These are phyloP conservation scores for Echeveria elegans DNA, from an alignment of 164 flowering plant species.

Conservation along the genomic window DNA sequence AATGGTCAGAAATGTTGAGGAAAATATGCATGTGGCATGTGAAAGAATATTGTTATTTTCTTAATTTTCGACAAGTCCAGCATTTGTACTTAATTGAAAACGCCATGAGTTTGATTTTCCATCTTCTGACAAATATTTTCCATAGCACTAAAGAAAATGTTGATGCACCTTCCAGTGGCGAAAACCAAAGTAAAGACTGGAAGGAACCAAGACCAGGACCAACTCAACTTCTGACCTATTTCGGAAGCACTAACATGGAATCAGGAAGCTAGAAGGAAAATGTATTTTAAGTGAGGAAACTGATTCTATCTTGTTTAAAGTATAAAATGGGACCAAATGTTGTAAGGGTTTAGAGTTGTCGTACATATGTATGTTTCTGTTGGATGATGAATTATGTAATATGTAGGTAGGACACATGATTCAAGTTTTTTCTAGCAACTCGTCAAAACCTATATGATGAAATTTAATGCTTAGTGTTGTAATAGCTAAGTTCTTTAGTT, in stretches of 20 bases:
- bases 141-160: not conserved
- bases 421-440: conserved; percentile 1
- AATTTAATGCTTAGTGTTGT: too few relatives aligned
- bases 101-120: not conserved
- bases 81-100: not conserved
- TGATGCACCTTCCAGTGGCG: not conserved
- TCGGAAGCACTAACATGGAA: not conserved
- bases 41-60: not conserved
- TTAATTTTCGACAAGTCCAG: not conserved
- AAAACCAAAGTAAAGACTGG: not conserved
- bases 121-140: not conserved
- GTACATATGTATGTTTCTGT: not conserved
- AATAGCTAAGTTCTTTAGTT: too few relatives aligned
- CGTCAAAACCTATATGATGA: not conserved
- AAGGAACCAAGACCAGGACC: not conserved
- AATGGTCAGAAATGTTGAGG: not conserved
- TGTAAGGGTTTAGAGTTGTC: not conserved
- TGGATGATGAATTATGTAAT: not conserved
- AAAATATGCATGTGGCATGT: not conserved
- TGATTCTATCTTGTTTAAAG: not conserved
- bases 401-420: conserved; percentile 6
- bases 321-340: not conserved
- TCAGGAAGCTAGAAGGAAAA: not conserved
- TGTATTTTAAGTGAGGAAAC: too few relatives aligned
- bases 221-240: conserved; percentile 1